Percentiles rank a stretch among this genome's conserved stretches.
Evolutionary conservation across 1,139 yeast species (phyloP).

Genomic region (Kurtzmaniella quercitrusa): DNA sequence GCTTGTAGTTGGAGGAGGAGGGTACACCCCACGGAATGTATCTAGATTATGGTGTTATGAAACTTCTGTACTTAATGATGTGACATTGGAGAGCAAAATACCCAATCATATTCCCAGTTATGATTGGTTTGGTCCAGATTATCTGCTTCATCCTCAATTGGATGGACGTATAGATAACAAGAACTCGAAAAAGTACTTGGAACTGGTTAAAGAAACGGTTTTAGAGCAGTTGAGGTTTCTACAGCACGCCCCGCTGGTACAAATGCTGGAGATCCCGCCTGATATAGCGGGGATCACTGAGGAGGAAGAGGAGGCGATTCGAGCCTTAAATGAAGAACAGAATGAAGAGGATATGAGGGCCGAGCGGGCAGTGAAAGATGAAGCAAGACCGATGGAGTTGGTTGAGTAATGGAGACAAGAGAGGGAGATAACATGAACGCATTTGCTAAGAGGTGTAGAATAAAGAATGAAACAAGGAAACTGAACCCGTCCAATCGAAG

Average conservation of each 20-base stretch:
- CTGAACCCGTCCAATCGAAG: too few relatives aligned
- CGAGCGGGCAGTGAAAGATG: slow-evolving; percentile 18
- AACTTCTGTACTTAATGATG: slow-evolving; percentile 81
- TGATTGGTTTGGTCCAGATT: slow-evolving; percentile 91
- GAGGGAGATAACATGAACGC: too few relatives aligned
- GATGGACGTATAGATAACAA: slow-evolving; percentile 88
- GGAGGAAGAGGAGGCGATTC: slow-evolving; percentile 53
- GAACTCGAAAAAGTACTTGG: slow-evolving; percentile 79
- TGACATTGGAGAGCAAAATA: slow-evolving; percentile 65
- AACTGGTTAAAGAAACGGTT: slow-evolving; percentile 69
- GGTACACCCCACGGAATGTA: slow-evolving; percentile 94
- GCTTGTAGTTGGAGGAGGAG: slow-evolving; percentile 95
- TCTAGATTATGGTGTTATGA: slow-evolving; percentile 94
- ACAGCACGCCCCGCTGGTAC: slow-evolving; percentile 92
- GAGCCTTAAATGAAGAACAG: slow-evolving; percentile 48
- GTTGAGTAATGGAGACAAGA: slow-evolving; percentile 8
- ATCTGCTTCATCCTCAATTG: slow-evolving; percentile 80
- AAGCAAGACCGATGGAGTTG: slow-evolving; percentile 21
- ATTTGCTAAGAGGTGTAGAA: too few relatives aligned
- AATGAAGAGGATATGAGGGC: slow-evolving; percentile 9
- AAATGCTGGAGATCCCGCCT: slow-evolving; percentile 87
- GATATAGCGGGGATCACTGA: slow-evolving; percentile 65
- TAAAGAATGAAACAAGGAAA: too few relatives aligned
- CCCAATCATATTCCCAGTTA: slow-evolving; percentile 81
- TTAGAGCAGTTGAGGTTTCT: slow-evolving; percentile 78